Evolutionary conservation across 495 filamentous ascomycete genomes (phyloP).

Genomic region (Echria macrotheca): DNA sequence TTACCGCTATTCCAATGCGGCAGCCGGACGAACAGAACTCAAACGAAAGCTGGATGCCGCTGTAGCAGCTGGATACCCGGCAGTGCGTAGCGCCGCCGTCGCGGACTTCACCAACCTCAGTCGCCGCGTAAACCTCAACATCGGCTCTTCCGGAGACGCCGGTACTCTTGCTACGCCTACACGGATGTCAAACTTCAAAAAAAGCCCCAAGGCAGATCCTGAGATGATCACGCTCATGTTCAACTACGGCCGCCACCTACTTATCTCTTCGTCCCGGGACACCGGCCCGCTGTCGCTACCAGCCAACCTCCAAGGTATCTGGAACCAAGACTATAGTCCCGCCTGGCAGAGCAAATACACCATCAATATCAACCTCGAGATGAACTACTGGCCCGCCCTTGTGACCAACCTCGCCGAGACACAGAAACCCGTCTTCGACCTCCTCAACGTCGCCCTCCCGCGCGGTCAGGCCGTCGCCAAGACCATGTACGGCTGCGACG

Average conservation of each 20-base stretch:
- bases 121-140: constrained; percentile 28
- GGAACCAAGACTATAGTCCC: constrained; percentile 46
- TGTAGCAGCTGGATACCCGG: constrained; percentile 13
- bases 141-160: constrained; percentile 22
- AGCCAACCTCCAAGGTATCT: constrained; percentile 55
- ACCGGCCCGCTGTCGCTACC: constrained; percentile 31
- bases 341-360: constrained; percentile 54
- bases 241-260: constrained; percentile 45
- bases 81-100: constrained; percentile 11
- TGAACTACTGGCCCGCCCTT: constrained; percentile 56
- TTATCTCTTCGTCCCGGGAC: constrained; percentile 39
- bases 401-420: constrained; percentile 37
- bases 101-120: constrained; percentile 18
- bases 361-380: constrained; percentile 55
- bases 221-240: constrained; percentile 39
- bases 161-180: neutral
- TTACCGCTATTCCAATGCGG: constrained; percentile 13
- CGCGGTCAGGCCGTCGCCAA: constrained; percentile 37
- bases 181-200: neutral
- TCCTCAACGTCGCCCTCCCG: constrained; percentile 1
- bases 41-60: constrained; percentile 20
- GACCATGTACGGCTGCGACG: constrained; percentile 46
- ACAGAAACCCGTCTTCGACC: constrained; percentile 1
- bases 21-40: constrained; percentile 27
- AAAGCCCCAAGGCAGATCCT: constrained; percentile 18